These are phyloP conservation scores for Ustilago nuda DNA, from an alignment of 1,284 basidiomycete species.

Conservation along the genomic window DNA sequence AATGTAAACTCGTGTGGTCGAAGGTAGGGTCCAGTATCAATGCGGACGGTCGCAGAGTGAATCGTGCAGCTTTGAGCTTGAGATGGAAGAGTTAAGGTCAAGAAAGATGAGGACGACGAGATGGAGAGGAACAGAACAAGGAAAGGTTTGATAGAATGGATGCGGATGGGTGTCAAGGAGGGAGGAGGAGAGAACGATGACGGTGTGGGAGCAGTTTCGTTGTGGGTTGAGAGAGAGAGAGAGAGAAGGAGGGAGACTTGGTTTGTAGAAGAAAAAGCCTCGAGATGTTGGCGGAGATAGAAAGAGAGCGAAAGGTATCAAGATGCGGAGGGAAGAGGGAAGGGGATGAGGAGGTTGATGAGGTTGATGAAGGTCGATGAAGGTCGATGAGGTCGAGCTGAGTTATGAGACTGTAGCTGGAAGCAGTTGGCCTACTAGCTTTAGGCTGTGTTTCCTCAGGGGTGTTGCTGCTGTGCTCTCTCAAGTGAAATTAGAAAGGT, in stretches of 20 bases:
- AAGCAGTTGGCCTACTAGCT: background rate
- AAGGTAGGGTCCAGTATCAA: slow-evolving; percentile 25
- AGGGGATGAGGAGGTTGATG: background rate
- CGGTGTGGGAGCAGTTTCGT: slow-evolving; percentile 9
- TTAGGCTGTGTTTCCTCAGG: slow-evolving; percentile 29
- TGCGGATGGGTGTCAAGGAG: slow-evolving; percentile 21
- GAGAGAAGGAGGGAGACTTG: background rate
- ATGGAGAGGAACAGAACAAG: background rate
- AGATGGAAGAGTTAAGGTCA: background rate
- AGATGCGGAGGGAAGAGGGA: slow-evolving; percentile 4
- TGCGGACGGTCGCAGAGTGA: slow-evolving; percentile 16
- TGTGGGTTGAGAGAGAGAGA: slow-evolving; percentile 2
- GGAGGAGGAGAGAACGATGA: slow-evolving; percentile 6
- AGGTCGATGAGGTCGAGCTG: background rate
- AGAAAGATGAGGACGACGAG: background rate
- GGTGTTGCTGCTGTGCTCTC: slow-evolving; percentile 9
- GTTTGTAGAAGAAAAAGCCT: slow-evolving; percentile 17
- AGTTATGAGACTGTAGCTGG: background rate
- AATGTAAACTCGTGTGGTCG: slow-evolving; percentile 1
- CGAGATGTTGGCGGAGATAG: slow-evolving; percentile 35
- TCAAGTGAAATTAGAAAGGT: slow-evolving; percentile 37
- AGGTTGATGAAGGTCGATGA: too few species aligned
- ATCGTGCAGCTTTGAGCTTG: background rate
- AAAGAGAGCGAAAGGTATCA: slow-evolving; percentile 11
- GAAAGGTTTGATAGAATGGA: slow-evolving; percentile 14